A percentile compares a stretch with the other conserved stretches of the same genome.
Evolutionary conservation across 2,329 filamentous ascomycete species (phyloP).

Genomic region (Delphinella strobiligena): DNA sequence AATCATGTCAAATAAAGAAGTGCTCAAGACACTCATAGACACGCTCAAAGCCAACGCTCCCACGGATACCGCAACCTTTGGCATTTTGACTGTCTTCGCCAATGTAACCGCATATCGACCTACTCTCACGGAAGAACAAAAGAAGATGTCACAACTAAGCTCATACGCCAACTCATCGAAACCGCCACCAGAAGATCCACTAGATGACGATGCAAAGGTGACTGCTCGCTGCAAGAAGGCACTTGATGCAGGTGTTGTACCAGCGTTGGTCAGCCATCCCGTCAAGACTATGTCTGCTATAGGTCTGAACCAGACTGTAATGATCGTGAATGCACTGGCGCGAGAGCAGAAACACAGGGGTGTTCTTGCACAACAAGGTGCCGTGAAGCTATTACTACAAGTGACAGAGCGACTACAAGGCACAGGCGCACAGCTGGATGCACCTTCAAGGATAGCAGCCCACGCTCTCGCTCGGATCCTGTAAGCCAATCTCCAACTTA

Average conservation of each 20-base stretch:
- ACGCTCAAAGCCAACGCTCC: conserved; percentile 38
- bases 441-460: conserved; percentile 42
- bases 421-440: conserved; percentile 73
- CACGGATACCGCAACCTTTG: conserved; percentile 47
- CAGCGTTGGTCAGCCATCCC: conserved; percentile 55
- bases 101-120: conserved; percentile 79
- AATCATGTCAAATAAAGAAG: conserved; percentile 53
- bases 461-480: conserved; percentile 54
- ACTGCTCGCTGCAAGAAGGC: conserved; percentile 62
- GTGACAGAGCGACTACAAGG: conserved; percentile 41
- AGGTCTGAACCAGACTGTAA: conserved; percentile 59
- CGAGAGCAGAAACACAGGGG: conserved; percentile 63
- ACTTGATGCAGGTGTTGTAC: conserved; percentile 66
- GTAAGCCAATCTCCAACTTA: conserved; percentile 20
- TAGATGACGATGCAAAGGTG: conserved; percentile 68
- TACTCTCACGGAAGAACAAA: conserved; percentile 73
- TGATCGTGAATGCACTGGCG: conserved; percentile 67
- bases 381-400: conserved; percentile 69
- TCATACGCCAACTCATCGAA: conserved; percentile 84
- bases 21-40: conserved; percentile 59
- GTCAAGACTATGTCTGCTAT: conserved; percentile 60
- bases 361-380: conserved; percentile 83
- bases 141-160: conserved; percentile 82
- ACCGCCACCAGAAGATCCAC: conserved; percentile 45
- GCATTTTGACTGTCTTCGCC: conserved; percentile 70